Base-by-base conservation (phyloP, 2,329 filamentous ascomycete species). In the Orbilia oligospora region DNA sequence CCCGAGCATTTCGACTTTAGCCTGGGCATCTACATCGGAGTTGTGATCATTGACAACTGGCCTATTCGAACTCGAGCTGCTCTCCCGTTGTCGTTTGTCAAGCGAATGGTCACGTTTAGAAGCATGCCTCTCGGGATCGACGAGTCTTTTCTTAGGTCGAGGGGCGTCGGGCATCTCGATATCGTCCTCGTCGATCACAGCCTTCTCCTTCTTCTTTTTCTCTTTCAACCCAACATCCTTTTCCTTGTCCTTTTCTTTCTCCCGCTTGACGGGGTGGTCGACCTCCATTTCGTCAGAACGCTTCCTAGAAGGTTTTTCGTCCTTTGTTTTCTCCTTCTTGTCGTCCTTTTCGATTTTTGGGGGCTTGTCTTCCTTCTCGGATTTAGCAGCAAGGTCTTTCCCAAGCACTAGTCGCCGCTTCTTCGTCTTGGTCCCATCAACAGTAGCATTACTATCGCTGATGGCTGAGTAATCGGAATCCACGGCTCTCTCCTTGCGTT, bases 321-420 rank as follows among this genome's bases (percentile, higher is more conserved):
- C 65, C 48, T 67, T 69, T 2, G 51, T 18, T 38, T 61, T 69
- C 33, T 73, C 51, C 68, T 71, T 64, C 48, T 75, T 72, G 8
- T 65, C 64, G 27, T 64, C 41, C 36, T 71, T 63, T 46, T 66
- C 67, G 20, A 53, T 10, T 24, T 73, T 73, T 3, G 51, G 20
- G 63, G 53, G 27, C 18, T 68, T 46, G 20, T 61, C 56, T 27
- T 64, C 41, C 30, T 71, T 63, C 51, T 66, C 67, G 2, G 55
- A 22, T 53, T 73, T 73, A 3, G 41, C 33, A 16, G 72, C 80
- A 22, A 81, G 71, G 56, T 82, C 81, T 56, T 80, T 82, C 36
- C 81, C 81, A 24, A 81, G 76, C 24, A 82, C 71, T 44, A 82
- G 80, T 9, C 81, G 80, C 66, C 81, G 77, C 56, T 81, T 81